Base-by-base conservation (phyloP, 495 filamentous ascomycete genomes). In the Neurospora tetraspora region DNA sequence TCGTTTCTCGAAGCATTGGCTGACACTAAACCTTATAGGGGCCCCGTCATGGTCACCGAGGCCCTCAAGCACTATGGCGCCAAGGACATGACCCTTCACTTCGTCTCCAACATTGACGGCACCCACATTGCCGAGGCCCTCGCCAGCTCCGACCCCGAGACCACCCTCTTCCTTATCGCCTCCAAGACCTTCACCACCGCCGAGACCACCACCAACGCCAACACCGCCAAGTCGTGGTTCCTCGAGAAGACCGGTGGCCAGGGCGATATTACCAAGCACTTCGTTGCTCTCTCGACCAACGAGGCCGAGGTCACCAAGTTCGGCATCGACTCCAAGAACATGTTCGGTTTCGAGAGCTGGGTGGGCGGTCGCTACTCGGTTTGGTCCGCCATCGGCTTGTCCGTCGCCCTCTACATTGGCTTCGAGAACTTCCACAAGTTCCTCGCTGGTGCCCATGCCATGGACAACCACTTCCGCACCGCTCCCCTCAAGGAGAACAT, bases 101-200 rank as follows among this genome's bases (percentile, higher is more conserved):
- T 99, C 78, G 96, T 99, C 73, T 98, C 96, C 83, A 99, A 99
- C 87, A 97, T 99, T 78, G 96, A 99, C 80, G 96, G 96, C 75
- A 98, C 96, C 69, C 96, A 99, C 84, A 92, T 98, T 79, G 92
- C 94, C 68, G 96, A 99, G 85, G 96, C 96, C 68, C 88, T 98
- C 20, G 90, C 90, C 79, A 79, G 90, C 81, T 95, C 94, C 2
- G 88, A 99, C 81, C 94, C 96, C 20, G 96, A 99, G 85, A 98
- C 96, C 61, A 98, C 95, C 38, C 90, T 99, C 71, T 99, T 98
- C 91, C 86, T 98, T 76, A 88, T 99, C 78, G 96, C 96, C 69
- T 98, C 95, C 82, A 99, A 99, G 89, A 99, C 96, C 71, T 99
- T 99, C 86, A 99, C 96, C 72, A 99, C 96, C 8, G 96, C 96